These are phyloP conservation scores for Choanephora cucurbitarum DNA, from an alignment of 371 early-diverging fungal genomes.

Conservation along the genomic window DNA sequence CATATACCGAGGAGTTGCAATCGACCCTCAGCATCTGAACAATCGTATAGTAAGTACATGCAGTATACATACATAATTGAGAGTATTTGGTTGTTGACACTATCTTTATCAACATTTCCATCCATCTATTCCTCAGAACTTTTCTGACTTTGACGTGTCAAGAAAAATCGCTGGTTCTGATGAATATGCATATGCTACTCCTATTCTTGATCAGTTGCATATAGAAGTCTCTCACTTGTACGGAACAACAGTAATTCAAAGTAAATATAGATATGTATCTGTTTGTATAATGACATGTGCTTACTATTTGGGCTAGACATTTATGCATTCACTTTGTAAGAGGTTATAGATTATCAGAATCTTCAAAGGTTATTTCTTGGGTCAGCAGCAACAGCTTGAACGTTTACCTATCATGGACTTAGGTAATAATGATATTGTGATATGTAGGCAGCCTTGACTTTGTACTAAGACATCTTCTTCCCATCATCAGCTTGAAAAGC, in stretches of 20 bases:
- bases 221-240: neutral
- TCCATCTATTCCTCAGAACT: no score
- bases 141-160: neutral
- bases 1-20: no score
- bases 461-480: neutral
- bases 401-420: constrained; percentile 3
- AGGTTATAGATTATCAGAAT: neutral
- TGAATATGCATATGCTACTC: neutral
- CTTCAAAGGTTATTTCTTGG: neutral
- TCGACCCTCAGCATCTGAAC: no score
- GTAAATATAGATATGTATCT: neutral
- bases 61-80: no score
- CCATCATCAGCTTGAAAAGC: neutral
- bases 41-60: no score
- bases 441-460: neutral
- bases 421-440: neutral
- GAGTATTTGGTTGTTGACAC: no score
- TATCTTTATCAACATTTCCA: no score
- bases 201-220: neutral
- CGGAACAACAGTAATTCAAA: neutral
- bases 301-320: neutral
- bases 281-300: neutral
- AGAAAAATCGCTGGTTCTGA: no score
- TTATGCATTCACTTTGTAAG: neutral
- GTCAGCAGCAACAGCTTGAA: neutral